phyloP scores from a whole-genome alignment of 345 rosid species.

The Ricinus communis region DNA sequence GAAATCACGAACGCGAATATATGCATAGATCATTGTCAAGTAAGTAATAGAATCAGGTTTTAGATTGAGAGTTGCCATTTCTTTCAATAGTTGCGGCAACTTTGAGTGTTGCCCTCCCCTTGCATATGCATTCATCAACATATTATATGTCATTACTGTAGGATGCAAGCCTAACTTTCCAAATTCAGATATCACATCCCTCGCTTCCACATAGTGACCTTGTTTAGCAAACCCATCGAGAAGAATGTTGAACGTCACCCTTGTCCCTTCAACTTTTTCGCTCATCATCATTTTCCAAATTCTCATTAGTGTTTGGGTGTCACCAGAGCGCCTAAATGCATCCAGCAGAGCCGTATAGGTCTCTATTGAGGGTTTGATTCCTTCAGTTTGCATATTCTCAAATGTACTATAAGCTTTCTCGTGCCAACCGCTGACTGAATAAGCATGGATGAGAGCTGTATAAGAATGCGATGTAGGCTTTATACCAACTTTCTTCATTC shows the following conservation, averaged over 20 bases:
- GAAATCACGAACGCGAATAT: slow-evolving; percentile 80
- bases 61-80: slow-evolving; percentile 63
- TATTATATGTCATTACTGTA: slow-evolving; percentile 81
- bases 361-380: slow-evolving; percentile 72
- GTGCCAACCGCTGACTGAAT: slow-evolving; percentile 77
- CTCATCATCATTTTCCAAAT: slow-evolving; percentile 78
- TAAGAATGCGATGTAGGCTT: slow-evolving; percentile 77
- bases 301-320: slow-evolving; percentile 51
- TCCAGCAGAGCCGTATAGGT: slow-evolving; percentile 83
- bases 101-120: slow-evolving; percentile 75
- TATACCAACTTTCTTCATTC: slow-evolving; percentile 71
- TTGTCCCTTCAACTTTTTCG: slow-evolving; percentile 60
- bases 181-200: slow-evolving; percentile 73
- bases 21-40: slow-evolving; percentile 85
- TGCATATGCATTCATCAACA: slow-evolving; percentile 93
- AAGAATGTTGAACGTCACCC: slow-evolving; percentile 74
- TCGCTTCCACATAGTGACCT: slow-evolving; percentile 78
- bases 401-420: slow-evolving; percentile 70
- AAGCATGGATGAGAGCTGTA: slow-evolving; percentile 86
- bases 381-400: slow-evolving; percentile 62
- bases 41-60: slow-evolving; percentile 83
- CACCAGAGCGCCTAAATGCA: slow-evolving; percentile 79
- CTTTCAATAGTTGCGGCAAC: slow-evolving; percentile 81
- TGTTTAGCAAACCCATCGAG: slow-evolving; percentile 92
- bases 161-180: slow-evolving; percentile 75